A percentile compares a stretch with the other conserved stretches of the same genome.
phyloP scores from a whole-genome alignment of 805 yeast genomes.

The Kregervanrija delftensis region DNA sequence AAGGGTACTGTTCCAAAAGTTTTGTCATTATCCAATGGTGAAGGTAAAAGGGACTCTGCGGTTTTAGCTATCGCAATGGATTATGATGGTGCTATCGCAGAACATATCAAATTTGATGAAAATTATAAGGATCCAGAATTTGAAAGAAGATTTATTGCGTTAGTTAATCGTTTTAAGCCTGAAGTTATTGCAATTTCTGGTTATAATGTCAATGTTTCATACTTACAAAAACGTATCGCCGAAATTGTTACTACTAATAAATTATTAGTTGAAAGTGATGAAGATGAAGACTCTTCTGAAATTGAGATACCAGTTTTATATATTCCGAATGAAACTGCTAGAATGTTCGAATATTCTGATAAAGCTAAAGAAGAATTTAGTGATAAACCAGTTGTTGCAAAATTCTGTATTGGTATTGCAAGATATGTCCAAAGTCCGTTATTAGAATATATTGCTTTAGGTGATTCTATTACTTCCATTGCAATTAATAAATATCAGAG shows the following conservation, averaged over 20 bases:
- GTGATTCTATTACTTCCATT: constrained; percentile 64
- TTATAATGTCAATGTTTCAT: constrained; percentile 65
- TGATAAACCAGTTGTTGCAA: constrained; percentile 71
- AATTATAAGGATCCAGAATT: constrained; percentile 63
- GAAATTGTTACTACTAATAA: constrained; percentile 52
- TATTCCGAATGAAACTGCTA: constrained; percentile 91
- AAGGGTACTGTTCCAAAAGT: constrained; percentile 83
- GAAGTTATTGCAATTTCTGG: constrained; percentile 92
- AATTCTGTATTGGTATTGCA: constrained; percentile 84
- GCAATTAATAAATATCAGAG: constrained; percentile 65
- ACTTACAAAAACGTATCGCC: constrained; percentile 48
- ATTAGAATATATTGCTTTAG: constrained; percentile 77
- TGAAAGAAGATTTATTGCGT: constrained; percentile 50
- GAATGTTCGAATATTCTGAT: constrained; percentile 74
- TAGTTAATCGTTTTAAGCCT: constrained; percentile 63
- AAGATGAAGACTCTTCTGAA: constrained; percentile 21
- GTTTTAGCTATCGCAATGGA: constrained; percentile 74
- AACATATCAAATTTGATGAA: constrained; percentile 70
- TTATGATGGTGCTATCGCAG: constrained; percentile 73
- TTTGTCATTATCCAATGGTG: constrained; percentile 76
- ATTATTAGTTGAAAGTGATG: constrained; percentile 45
- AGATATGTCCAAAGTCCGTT: constrained; percentile 92
- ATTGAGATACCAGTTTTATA: constrained; percentile 59
- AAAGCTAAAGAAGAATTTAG: constrained; percentile 75
- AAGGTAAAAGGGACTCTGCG: constrained; percentile 81